A percentile compares a stretch with the other conserved stretches of the same genome.
Conservation (phyloP, 768 basidiomycete genomes). For the Boletus rex-veris region DNA sequence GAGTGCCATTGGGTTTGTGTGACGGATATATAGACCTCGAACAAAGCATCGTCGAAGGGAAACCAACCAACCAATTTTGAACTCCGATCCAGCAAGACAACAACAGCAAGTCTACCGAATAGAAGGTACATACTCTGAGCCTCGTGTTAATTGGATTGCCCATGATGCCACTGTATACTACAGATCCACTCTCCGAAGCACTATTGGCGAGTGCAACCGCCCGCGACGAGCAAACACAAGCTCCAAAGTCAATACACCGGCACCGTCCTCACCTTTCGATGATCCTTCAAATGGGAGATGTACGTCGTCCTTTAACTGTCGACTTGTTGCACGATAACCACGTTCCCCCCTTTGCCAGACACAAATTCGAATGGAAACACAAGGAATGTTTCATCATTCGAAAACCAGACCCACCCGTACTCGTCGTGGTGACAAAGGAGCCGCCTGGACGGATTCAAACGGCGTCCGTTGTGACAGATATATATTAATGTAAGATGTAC, state of each 20-base stretch:
- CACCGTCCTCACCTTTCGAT: conserved; percentile 60
- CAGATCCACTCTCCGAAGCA: conserved; percentile 75
- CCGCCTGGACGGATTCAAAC: conserved; percentile 63
- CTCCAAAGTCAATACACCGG: conserved; percentile 61
- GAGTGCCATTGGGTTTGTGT: too few species aligned
- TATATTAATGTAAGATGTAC: too few species aligned
- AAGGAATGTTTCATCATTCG: conserved; percentile 81
- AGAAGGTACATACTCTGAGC: conserved; percentile 45
- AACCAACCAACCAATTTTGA: too few species aligned
- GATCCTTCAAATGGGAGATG: conserved; percentile 84
- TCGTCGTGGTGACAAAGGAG: conserved; percentile 80
- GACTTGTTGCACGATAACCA: neutral
- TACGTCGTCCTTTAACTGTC: conserved; percentile 35
- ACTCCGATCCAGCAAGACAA: conserved; percentile 28
- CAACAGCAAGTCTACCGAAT: conserved; percentile 49
- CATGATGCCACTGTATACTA: neutral
- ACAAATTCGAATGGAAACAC: conserved; percentile 83
- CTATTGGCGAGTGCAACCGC: conserved; percentile 67
- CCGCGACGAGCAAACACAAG: conserved; percentile 64
- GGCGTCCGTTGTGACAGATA: conserved; percentile 37
- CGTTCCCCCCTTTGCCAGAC: conserved; percentile 38
- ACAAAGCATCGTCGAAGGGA: too few species aligned
- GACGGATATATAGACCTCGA: too few species aligned
- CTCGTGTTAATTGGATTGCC: neutral
- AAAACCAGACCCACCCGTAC: conserved; percentile 84